Evolutionary conservation across 2,329 filamentous ascomycete genomes (phyloP), one percentile per base, ranked within the genome.

Genomic region (Cordyceps javanica): DNA sequence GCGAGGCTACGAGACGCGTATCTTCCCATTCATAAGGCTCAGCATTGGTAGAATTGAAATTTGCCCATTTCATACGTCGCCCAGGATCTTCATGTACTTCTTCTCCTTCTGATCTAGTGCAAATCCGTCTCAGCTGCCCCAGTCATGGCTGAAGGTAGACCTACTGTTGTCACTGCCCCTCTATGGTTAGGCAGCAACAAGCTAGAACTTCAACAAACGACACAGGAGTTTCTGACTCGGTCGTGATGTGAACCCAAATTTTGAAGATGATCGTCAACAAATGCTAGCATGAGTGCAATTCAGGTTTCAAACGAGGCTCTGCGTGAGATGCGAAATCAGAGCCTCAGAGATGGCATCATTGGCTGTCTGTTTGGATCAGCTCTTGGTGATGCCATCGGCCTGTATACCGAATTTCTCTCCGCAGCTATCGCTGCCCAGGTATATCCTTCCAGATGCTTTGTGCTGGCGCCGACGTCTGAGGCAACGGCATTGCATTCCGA

Each of bases 321-420:
- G 26, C 38, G 50, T 19, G 19, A 53, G 26, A 55, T 44, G 39
- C 41, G 28, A 21, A 46, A 54, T 28, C 41, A 46, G 16, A 36
- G 42, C 32, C 53, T 32, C 23, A 21, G 53, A 23, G 44, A 48
- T 21, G 41, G 42, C 34, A 49, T 49, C 25, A 36, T 45, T 44
- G 79, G 78, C 46, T 71, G 72, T 46, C 68, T 81, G 30, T 65
- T 81, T 55, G 80, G 77, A 25, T 79, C 77, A 21, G 79, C 79
- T 3, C 68, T 82, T 8, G 80, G 80, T 28, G 79, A 82, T 62
- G 75, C 78, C 21, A 77, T 82, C 58, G 79, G 79, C 2, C 63
- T 82, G 7, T 82, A 82, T 64, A 82, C 80, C 8, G 78, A 81
- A 59, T 81, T 81, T 58, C 66, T 80, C 26, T 71, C 75, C 1